Percentiles rank a stretch among this genome's conserved stretches.
Evolutionary conservation across 192 early-diverging fungal species (phyloP).

Genomic region (Backusella parvicylindrica): DNA sequence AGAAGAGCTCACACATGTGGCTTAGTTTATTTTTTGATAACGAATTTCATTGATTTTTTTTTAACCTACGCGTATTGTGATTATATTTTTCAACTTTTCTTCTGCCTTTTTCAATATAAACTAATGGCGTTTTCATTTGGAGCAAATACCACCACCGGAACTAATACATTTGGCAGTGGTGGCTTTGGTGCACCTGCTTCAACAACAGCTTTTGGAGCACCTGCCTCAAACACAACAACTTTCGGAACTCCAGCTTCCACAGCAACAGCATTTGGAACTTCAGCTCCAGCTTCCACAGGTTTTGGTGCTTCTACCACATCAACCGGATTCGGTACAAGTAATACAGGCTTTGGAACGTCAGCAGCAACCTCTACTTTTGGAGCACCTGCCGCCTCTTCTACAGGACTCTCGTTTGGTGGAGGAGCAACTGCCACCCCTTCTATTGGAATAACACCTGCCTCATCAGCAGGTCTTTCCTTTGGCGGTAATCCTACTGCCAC

Average conservation of each 20-base stretch:
- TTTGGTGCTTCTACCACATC: slow-evolving; percentile 9
- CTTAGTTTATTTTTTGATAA: not conserved
- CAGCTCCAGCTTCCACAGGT: not conserved
- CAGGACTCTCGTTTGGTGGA: slow-evolving; percentile 12
- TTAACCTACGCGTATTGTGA: not conserved
- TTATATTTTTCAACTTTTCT: not conserved
- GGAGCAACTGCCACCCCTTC: not conserved
- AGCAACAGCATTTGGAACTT: not conserved
- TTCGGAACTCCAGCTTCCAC: slow-evolving; percentile 1
- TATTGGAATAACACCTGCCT: not conserved
- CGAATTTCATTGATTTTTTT: not conserved
- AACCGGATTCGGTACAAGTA: not conserved
- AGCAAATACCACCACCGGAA: not conserved
- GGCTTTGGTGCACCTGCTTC: not conserved
- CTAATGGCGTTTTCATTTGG: slow-evolving; percentile 17
- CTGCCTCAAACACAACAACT: not conserved
- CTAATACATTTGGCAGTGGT: not conserved
- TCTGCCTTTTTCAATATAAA: not conserved
- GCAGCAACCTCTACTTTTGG: slow-evolving; percentile 15
- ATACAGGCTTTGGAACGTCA: slow-evolving; percentile 13
- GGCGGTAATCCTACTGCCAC: not conserved
- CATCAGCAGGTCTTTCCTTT: not conserved
- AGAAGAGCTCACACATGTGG: not conserved
- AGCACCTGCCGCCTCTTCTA: not conserved
- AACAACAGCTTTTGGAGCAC: slow-evolving; percentile 6